Evolutionary conservation across 169 alveolate species (phyloP), one percentile per base, ranked within the genome.

Genomic region (Plasmodium vivax): DNA sequence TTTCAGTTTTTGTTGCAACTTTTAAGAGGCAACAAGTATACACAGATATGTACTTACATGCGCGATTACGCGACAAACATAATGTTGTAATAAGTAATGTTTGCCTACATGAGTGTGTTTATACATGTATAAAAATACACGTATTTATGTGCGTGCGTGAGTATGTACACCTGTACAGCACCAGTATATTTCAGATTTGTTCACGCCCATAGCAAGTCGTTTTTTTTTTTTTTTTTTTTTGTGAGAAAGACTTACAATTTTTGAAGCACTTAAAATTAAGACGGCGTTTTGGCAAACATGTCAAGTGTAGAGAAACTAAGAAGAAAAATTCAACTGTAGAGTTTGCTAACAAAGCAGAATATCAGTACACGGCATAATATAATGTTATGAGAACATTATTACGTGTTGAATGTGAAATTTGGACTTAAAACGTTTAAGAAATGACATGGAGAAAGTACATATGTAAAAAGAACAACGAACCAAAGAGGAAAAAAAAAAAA

Each of bases 111-210:
- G 19, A 6, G n/a, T 68, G 16, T 68, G n/a, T 68, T 68, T 68
- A 30, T 68, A 68, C n/a, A 68, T 27, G 27, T 68, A 68, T 68
- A 30, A 68, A 51, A 51, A n/a, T 23, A 68, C 77, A 10, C 38
- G n/a, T 68, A 68, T 68, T 19, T 30, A 80, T 51, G 71, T 80
- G 34, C 84, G 71, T 32, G 30, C 85, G 85, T 36, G n/a, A 9
- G 30, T 19, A 83, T 83, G 72, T 83, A 23, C 73, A 80, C 51
- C 1, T 68, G 38, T 30, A 68, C 38, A 19, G 38, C 19, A 68
- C 32, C 77, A 19, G 10, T 23, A 27, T 27, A 30, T 68, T 38
- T 68, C 77, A 19, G 38, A 68, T 68, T 68, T 80, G 14, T 43
- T 80, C 36, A 47, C 56, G 14, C 45, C 32, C 85, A 51, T 32